Base-by-base conservation (phyloP, 192 early-diverging fungal genomes). In the Linnemannia hyalina region DNA sequence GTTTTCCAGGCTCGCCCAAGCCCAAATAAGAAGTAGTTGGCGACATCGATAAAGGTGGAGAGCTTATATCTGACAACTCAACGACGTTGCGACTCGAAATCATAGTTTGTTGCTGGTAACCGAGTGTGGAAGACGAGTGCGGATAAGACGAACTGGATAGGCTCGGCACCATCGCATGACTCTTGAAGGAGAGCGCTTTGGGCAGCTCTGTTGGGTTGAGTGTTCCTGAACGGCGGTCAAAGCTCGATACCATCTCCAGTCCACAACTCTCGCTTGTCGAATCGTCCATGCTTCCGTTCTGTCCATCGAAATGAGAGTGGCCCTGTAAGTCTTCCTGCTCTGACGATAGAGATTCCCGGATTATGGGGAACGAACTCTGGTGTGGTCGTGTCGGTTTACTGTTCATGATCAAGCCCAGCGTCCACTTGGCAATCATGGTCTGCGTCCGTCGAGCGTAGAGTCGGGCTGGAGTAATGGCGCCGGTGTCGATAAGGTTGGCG, bases 391-490 rank as follows among this genome's bases (percentile, higher is more conserved):
- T 69, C 9, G 35, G 41, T 38, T 74, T 86, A 41, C 71, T 86
- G 54, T 86, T 86, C 84, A 86, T 80, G 23, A 86, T 81, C 68
- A 86, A 42, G 20, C 84, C 79, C 13, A 86, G 18, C 4, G 84
- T 86, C 84, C 84, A 86, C 46, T 81, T 86, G 23, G 84, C 84
- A 55, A 86, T 86, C 84, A 86, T 86, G 46, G 79, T 81, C 70
- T 86, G 84, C 2, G 84, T 86, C 52, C 84, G 70, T 15, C 80
- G 75, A 9, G 84, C 84, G 35, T 86, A 86, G 3, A 86, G 70
- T 40, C 77, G 80, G 1, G 84, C 84, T 16, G 84, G 84, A 1
- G 84, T 86, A n/a, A 86, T 86, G 16, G 84, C 84, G 3, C 84
- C 84, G 4, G 84, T 81, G 29, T 86, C 84, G 68, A 86, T 81